Percentiles rank a stretch among this genome's conserved stretches.
phyloP scores from a whole-genome alignment of 75 land plant genomes.

The Isoetes taiwanensis region DNA sequence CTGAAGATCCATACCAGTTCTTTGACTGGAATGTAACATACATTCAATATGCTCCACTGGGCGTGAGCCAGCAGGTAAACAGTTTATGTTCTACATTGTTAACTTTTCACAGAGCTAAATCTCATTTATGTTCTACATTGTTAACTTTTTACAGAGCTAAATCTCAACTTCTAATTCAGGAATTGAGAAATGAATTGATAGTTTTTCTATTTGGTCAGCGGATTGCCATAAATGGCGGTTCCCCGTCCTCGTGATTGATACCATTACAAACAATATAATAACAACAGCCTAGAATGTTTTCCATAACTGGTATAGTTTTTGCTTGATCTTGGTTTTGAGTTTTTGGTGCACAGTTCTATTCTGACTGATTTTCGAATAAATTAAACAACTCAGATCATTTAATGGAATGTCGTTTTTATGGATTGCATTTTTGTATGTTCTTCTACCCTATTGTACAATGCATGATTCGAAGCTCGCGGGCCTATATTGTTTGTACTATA shows the following conservation, averaged over 20 bases:
- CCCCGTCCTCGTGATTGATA: conserved; percentile 66
- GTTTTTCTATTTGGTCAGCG: conserved; percentile 31
- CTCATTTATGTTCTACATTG: background rate
- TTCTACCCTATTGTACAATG: no score
- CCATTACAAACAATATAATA: conserved; percentile 71
- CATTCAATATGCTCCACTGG: conserved; percentile 49
- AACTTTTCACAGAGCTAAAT: background rate
- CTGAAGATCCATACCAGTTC: conserved; percentile 23
- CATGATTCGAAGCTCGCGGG: no score
- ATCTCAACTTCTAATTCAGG: background rate
- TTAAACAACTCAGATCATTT: no score
- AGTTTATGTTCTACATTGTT: background rate
- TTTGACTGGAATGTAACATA: conserved; percentile 48
- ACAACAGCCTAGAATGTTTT: conserved; percentile 64
- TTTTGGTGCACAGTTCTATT: no score
- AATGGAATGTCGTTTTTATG: no score
- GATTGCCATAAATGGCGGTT: conserved; percentile 70
- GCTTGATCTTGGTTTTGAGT: no score
- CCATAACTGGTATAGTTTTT: conserved; percentile 50
- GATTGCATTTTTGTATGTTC: no score
- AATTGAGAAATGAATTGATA: background rate
- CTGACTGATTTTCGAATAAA: background rate
- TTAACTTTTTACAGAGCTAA: background rate
- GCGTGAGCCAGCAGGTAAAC: conserved; percentile 52
- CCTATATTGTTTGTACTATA: no score